A percentile compares a stretch with the other conserved stretches of the same genome.
These are phyloP conservation scores for Neofusicoccum umdonicola DNA, from an alignment of 2,329 filamentous ascomycete species.

Conservation along the genomic window DNA sequence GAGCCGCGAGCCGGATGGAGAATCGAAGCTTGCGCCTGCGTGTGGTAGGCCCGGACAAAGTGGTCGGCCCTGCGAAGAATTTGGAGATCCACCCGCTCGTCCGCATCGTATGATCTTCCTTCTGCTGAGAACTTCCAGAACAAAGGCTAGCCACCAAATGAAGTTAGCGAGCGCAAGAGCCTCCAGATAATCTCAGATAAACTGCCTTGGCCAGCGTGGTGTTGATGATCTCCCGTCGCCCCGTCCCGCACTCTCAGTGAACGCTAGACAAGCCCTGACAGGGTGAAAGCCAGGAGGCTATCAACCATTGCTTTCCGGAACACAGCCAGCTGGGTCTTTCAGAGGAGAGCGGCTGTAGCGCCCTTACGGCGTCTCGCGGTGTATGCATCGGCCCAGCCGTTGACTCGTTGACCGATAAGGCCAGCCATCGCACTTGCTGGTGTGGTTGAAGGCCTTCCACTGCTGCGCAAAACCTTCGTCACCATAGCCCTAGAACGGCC, in stretches of 20 bases:
- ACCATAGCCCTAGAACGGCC: too few species aligned
- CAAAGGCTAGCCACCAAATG: background rate
- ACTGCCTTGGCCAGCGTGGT: background rate
- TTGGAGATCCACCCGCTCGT: background rate
- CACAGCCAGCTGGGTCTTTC: background rate
- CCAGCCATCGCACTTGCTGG: too few species aligned
- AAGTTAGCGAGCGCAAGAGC: conserved; percentile 8
- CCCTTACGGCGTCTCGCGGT: too few species aligned
- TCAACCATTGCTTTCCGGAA: background rate
- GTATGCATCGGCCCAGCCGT: too few species aligned
- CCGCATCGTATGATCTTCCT: background rate
- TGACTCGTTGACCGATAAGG: too few species aligned
- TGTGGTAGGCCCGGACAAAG: background rate
- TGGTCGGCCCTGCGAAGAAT: background rate
- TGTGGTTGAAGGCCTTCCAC: too few species aligned
- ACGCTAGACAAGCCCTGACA: background rate
- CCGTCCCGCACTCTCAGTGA: background rate
- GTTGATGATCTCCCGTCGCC: conserved; percentile 12
- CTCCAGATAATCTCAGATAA: conserved; percentile 5
- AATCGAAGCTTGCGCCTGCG: background rate
- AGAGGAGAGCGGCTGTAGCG: too few species aligned
- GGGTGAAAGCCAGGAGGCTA: background rate
- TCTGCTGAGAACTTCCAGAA: conserved; percentile 2
- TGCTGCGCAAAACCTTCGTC: too few species aligned
- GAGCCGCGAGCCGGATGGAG: background rate